Evolutionary conservation across 1,284 basidiomycete species (phyloP).

Genomic region (Waitea zeae): DNA sequence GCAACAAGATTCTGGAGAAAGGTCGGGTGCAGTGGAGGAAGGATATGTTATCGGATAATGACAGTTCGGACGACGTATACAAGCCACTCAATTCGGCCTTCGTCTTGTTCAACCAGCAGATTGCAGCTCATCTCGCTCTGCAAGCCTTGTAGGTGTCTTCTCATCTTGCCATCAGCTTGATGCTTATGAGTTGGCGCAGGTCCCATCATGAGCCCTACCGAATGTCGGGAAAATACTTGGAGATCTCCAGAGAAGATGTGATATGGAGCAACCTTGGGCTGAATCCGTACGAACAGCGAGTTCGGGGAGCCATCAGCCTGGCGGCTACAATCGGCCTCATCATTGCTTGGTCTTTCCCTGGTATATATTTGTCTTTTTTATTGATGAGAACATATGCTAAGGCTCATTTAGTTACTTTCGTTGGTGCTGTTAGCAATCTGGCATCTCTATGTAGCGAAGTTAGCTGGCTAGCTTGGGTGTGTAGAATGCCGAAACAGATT

Average conservation of each 20-base stretch:
- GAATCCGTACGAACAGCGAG: constrained; percentile 76
- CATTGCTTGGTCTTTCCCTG: constrained; percentile 58
- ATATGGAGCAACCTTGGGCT: constrained; percentile 82
- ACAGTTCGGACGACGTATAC: constrained; percentile 25
- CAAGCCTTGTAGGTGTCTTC: too few species aligned
- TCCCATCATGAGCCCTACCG: constrained; percentile 66
- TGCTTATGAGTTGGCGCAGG: too few species aligned
- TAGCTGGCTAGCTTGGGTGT: constrained; percentile 74
- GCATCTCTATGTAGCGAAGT: constrained; percentile 47
- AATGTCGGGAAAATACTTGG: constrained; percentile 51
- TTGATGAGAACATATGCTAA: too few species aligned
- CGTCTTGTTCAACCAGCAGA: constrained; percentile 86
- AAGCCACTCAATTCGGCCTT: constrained; percentile 76
- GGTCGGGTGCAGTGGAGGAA: constrained; percentile 20
- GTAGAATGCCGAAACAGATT: constrained; percentile 43
- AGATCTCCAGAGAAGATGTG: constrained; percentile 73
- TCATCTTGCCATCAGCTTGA: too few species aligned
- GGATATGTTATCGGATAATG: constrained; percentile 12
- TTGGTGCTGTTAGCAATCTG: constrained; percentile 78
- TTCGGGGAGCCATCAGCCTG: constrained; percentile 45
- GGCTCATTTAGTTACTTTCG: constrained; percentile 49
- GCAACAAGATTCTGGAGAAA: constrained; percentile 30
- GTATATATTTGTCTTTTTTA: too few species aligned
- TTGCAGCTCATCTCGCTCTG: constrained; percentile 78
- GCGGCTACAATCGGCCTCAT: constrained; percentile 46